phyloP scores from a whole-genome alignment of 768 basidiomycete genomes.

The Goffeauzyma gilvescens region DNA sequence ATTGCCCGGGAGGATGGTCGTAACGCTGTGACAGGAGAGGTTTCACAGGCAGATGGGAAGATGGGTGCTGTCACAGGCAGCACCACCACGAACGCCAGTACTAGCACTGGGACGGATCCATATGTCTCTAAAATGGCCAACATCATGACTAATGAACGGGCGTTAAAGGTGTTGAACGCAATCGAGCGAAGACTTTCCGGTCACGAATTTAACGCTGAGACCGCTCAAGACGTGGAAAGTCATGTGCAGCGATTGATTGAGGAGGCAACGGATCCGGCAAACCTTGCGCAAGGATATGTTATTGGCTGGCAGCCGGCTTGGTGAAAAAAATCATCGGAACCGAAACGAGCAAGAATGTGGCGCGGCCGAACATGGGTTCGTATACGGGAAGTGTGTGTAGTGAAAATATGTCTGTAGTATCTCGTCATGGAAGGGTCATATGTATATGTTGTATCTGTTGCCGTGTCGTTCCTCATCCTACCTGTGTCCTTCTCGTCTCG shows the following conservation, averaged over 20 bases:
- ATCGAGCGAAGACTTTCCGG: slow-evolving; percentile 30
- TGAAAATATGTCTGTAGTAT: no score
- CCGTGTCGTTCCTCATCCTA: no score
- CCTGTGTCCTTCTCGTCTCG: no score
- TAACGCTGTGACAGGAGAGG: not conserved
- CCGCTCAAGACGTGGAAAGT: slow-evolving; percentile 13
- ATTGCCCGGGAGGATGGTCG: no score
- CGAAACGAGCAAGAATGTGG: no score
- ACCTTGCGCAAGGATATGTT: slow-evolving; percentile 19
- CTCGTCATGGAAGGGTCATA: no score
- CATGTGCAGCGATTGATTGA: slow-evolving; percentile 27
- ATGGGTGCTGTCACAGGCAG: not conserved
- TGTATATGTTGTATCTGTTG: no score
- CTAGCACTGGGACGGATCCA: no score
- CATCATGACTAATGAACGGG: slow-evolving; percentile 26
- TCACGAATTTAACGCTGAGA: not conserved
- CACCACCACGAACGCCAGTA: no score
- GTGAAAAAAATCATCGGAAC: slow-evolving; percentile 2
- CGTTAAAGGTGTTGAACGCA: slow-evolving; percentile 23
- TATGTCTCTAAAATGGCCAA: slow-evolving; percentile 23
- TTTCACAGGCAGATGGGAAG: not conserved
- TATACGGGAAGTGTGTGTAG: no score
- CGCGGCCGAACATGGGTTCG: no score
- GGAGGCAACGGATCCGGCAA: slow-evolving; percentile 26
- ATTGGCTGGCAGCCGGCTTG: not conserved